phyloP scores from a whole-genome alignment of 768 basidiomycete species.

The Kwoniella botswanensis region DNA sequence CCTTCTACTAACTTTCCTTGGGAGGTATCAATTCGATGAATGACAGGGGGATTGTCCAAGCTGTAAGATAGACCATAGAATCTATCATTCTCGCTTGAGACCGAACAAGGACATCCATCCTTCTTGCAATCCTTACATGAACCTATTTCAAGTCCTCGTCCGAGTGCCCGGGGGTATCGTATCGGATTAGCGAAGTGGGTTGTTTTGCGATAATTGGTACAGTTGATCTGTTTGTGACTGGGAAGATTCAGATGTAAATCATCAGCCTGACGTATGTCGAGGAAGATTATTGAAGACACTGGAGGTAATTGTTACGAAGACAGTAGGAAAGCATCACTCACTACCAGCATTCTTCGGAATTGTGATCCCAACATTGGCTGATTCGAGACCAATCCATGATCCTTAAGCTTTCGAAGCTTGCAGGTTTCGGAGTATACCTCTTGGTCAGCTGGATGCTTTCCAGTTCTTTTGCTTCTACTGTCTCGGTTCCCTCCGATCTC shows the following conservation, averaged over 20 bases:
- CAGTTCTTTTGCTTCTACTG: background rate
- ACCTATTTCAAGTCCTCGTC: background rate
- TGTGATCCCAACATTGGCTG: background rate
- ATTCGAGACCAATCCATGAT: conserved; percentile 1
- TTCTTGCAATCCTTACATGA: background rate
- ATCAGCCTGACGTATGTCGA: no score
- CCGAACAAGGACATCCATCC: background rate
- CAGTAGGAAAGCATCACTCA: background rate
- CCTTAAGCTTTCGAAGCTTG: background rate
- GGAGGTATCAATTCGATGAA: background rate
- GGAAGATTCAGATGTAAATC: background rate
- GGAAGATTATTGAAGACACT: no score
- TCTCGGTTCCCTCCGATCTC: background rate
- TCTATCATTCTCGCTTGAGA: background rate
- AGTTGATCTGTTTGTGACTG: background rate
- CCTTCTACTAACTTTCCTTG: background rate
- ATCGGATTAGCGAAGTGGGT: background rate
- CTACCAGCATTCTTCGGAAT: background rate
- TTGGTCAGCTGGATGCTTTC: background rate
- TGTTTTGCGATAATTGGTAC: background rate
- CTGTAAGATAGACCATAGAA: background rate
- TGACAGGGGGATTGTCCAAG: background rate
- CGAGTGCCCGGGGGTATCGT: background rate
- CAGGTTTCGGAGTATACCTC: background rate
- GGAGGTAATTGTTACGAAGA: no score